Conservation (phyloP, 768 basidiomycete genomes). For the Coprinellus micaceus region DNA sequence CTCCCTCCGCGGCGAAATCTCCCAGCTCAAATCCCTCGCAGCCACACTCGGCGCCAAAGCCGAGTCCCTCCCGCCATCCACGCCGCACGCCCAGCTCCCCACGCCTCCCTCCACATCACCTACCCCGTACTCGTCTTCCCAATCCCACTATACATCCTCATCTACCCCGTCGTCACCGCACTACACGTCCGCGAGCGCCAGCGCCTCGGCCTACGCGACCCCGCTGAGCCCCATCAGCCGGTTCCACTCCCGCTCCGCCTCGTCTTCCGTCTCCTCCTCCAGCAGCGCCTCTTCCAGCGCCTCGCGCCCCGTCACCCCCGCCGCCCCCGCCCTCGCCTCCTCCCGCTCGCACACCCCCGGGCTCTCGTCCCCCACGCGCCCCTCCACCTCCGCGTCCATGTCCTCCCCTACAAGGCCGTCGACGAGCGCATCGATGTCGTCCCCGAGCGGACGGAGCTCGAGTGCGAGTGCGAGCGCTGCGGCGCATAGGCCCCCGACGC, state of each 20-base stretch:
- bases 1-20: conserved; percentile 62
- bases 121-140: conserved; percentile 29
- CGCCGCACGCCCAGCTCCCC: conserved; percentile 33
- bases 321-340: conserved; percentile 22
- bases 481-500: conserved; percentile 25
- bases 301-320: conserved; percentile 44
- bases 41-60: conserved; percentile 37
- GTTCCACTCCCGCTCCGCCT: conserved; percentile 48
- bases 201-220: too few relatives aligned
- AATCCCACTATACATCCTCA: not conserved
- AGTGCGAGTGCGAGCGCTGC: conserved; percentile 20
- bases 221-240: conserved; percentile 48
- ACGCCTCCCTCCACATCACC: conserved; percentile 31
- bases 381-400: conserved; percentile 34
- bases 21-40: conserved; percentile 48
- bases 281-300: too few relatives aligned
- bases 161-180: too few relatives aligned
- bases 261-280: too few relatives aligned
- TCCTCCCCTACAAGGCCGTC: conserved; percentile 19
- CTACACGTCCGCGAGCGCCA: not conserved
- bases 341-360: conserved; percentile 42
- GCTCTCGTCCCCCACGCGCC: conserved; percentile 32
- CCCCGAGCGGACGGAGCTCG: conserved; percentile 19
- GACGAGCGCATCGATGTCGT: conserved; percentile 37
- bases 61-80: conserved; percentile 31